phyloP scores from a whole-genome alignment of 805 yeast species.

The Hagleromyces aurorensis region DNA sequence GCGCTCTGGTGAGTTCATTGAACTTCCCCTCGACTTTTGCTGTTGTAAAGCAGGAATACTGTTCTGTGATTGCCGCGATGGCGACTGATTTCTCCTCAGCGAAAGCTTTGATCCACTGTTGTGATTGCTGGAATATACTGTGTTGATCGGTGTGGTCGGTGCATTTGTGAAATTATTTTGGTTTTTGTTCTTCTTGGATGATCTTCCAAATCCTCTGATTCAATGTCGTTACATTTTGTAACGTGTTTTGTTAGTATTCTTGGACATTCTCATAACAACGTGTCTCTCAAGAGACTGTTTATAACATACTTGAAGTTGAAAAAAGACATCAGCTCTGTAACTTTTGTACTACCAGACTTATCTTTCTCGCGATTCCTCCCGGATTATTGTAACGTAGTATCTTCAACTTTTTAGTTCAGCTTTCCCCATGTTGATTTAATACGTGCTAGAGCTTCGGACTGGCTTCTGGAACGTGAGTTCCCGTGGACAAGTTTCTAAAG shows the following conservation, averaged over 20 bases:
- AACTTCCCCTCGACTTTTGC: slow-evolving; percentile 4
- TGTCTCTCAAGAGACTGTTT: background rate
- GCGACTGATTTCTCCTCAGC: slow-evolving; percentile 33
- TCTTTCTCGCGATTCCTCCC: too few species aligned
- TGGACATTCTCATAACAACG: background rate
- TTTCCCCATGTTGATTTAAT: too few species aligned
- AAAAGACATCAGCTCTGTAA: slow-evolving; percentile 25
- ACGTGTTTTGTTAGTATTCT: slow-evolving; percentile 7
- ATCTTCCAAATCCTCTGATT: slow-evolving; percentile 52
- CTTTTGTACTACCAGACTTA: too few species aligned
- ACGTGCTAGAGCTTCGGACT: too few species aligned
- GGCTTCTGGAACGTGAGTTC: too few species aligned
- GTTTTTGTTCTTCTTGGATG: slow-evolving; percentile 40
- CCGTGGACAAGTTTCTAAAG: too few species aligned
- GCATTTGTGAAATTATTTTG: slow-evolving; percentile 12
- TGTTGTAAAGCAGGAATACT: slow-evolving; percentile 9
- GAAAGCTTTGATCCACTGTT: slow-evolving; percentile 42
- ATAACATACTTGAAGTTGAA: slow-evolving; percentile 26
- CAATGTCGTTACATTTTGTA: background rate
- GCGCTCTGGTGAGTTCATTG: slow-evolving; percentile 14
- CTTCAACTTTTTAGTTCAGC: too few species aligned
- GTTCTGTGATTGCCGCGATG: slow-evolving; percentile 22
- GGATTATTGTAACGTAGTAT: too few species aligned
- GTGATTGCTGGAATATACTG: slow-evolving; percentile 32
- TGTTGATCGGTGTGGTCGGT: slow-evolving; percentile 17